Conservation (phyloP, 352 stramenopile genomes). For the Globisporangium echinulatum region DNA sequence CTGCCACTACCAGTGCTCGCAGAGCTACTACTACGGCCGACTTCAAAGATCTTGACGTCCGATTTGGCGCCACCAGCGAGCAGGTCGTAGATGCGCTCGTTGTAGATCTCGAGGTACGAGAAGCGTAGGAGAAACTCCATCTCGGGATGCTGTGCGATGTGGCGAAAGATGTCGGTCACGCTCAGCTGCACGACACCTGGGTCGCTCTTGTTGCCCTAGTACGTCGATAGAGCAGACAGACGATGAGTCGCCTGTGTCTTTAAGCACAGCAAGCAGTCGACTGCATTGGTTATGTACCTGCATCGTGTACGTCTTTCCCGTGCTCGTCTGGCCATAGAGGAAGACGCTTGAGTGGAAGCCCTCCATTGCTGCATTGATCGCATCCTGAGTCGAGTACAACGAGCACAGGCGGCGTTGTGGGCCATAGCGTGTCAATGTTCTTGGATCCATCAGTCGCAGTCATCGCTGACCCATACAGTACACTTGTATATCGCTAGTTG, state of each 20-base stretch:
- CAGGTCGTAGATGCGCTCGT: constrained; percentile 97
- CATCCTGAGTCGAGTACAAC: constrained; percentile 22
- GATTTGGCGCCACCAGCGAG: constrained; percentile 60
- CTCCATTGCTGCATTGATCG: constrained; percentile 60
- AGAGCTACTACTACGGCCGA: constrained; percentile 25
- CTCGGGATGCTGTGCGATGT: constrained; percentile 51
- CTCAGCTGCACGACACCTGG: constrained; percentile 81
- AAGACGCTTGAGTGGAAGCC: constrained; percentile 87
- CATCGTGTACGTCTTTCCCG: constrained; percentile 84
- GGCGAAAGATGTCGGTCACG: constrained; percentile 85
- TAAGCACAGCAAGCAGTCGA: too few relatives aligned
- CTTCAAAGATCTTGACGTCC: constrained; percentile 75
- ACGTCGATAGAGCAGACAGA: too few relatives aligned
- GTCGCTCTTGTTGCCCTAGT: constrained; percentile 30
- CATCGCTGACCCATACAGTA: too few relatives aligned
- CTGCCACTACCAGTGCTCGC: not conserved
- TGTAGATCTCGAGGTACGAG: constrained; percentile 98
- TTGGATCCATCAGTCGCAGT: not conserved
- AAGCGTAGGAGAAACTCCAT: constrained; percentile 76
- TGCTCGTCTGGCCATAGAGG: constrained; percentile 90
- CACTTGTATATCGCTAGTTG: too few relatives aligned
- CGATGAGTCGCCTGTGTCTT: too few relatives aligned
- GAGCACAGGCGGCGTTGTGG: too few relatives aligned
- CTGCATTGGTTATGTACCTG: constrained; percentile 21
- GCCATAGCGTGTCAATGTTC: not conserved